phyloP scores from a whole-genome alignment of 148 eudicot species.

The Nepenthes gracilis region DNA sequence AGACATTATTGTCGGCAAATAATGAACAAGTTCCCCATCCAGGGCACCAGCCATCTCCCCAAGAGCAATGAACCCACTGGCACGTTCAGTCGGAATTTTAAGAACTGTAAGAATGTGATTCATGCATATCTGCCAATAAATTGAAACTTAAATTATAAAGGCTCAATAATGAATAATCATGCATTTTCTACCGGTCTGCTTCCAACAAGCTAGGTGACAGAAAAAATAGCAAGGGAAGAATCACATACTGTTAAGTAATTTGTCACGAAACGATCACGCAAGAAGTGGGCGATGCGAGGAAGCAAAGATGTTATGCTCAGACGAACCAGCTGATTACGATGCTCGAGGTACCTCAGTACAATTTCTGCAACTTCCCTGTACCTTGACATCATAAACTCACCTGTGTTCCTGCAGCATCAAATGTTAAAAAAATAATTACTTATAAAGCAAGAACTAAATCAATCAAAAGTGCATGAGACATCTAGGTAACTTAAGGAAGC shows the following conservation, averaged over 20 bases:
- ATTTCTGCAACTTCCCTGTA: constrained; percentile 97
- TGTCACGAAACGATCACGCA: constrained; percentile 96
- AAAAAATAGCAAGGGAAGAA: background rate
- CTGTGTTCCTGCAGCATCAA: constrained; percentile 62
- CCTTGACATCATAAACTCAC: constrained; percentile 99
- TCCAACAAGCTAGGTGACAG: too few species aligned
- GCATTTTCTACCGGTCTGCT: background rate
- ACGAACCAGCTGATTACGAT: constrained; percentile 93
- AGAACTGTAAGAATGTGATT: constrained; percentile 91
- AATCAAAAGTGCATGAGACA: background rate
- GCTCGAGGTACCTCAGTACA: constrained; percentile 91
- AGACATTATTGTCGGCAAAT: constrained; percentile 97
- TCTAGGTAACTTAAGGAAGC: background rate
- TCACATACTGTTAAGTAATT: constrained; percentile 79
- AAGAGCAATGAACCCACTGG: constrained; percentile 92
- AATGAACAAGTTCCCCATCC: constrained; percentile 80
- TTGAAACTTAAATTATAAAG: background rate
- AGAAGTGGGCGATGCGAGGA: constrained; percentile 94
- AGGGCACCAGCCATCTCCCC: constrained; percentile 99
- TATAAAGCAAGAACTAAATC: background rate
- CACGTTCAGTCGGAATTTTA: constrained; percentile 85
- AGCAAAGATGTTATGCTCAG: constrained; percentile 96
- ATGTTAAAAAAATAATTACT: background rate
- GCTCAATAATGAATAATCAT: background rate
- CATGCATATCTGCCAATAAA: constrained; percentile 74